Evolutionary conservation across 768 basidiomycete species (phyloP), one percentile per base, ranked within the genome.

Genomic region (Suillus subalutaceus): DNA sequence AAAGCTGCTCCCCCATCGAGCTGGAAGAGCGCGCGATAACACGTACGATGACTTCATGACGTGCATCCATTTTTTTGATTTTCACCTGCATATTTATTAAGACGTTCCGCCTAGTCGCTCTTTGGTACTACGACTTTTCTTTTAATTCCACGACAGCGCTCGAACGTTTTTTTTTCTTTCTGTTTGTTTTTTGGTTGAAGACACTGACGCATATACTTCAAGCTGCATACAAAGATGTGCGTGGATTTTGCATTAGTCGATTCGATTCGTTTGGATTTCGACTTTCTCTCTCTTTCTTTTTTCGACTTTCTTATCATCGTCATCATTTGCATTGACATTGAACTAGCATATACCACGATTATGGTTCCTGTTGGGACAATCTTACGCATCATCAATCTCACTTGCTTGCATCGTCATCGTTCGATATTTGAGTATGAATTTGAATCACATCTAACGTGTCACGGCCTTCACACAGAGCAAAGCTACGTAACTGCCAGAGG

Each of bases 1-100:
- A 80, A 72, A 56, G 78, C 78, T n/a, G 78, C 82, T 2, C 88
- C 88, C 10, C 88, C 88, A 15, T 89, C 88, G 43, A 89, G 88
- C 68, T 90, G 88, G 88, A 88, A 85, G 74, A 77, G 10, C 55
- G 37, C 67, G 4, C 72, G 72, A 41, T 77, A 57, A 68, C 26
- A 62, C 44, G 23, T 59, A 30, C 23, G 26, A 30, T 4, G 10
- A 26, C 26, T 23, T 38, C 12, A 63, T 12, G 41, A 38, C 32
- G 37, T 26, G 30, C 40, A 57, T 38, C 23, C 48, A 30, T 18
- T 38, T 52, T 46, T 63, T 57, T 20, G 2, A 43, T 60, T 30
- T 64, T 62, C 6, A 13, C 20, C 32, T 64, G 59, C 57, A 57
- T 60, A 64, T 64, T 37, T 60, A 60, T 43, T 18, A 23, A 37